Evolutionary conservation across 768 basidiomycete species (phyloP), one percentile per base, ranked within the genome.

Genomic region (Leccinum incarnatum): DNA sequence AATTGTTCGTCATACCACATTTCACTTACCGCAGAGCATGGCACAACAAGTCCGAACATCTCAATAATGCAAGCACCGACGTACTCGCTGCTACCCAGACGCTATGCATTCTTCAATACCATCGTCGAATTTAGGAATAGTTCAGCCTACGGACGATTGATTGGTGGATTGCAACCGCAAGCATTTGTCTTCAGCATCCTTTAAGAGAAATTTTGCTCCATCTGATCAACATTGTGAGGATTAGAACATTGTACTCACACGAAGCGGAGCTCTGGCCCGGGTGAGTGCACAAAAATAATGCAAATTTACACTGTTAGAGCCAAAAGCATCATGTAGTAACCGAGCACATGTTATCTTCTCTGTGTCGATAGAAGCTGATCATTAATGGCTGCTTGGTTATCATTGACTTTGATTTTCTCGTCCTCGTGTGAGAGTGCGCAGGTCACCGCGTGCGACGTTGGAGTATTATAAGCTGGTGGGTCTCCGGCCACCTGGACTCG

Each of bases 61-160:
- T 95, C 92, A 49, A 98, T 87, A 2, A 32, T 32, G 32, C 32
- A 32, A 32, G 12, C 32, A 96, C 95, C 27, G 27, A 27, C 2
- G 92, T 85, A 65, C 90, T 93, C 2, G 93, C 91, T 17, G 95
- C 95, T 6, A 93, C 91, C 94, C 30, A 1, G 93, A 84, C 5
- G 93, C 84, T 17, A 96, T 81, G 62, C 92, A 91, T 27, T 88
- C 12, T 69, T 95, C 89, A n/a, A 91, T 79, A 17, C 92, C 91
- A 71, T 97, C 94, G 32, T 32, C 5, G 5, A 32, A 5, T 32
- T 12, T 32, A 11, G 11, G 5, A 12, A 29, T 9, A 29, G 27
- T 29, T 29, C 27, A 32, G 23, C 23, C 23, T 5, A 32, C 82
- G 7, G 94, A 84, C 0, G 17, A 99, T 86, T 19, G 91, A 32